Base-by-base conservation (phyloP, 2,329 filamentous ascomycete species). In the Passalora sequoiae region DNA sequence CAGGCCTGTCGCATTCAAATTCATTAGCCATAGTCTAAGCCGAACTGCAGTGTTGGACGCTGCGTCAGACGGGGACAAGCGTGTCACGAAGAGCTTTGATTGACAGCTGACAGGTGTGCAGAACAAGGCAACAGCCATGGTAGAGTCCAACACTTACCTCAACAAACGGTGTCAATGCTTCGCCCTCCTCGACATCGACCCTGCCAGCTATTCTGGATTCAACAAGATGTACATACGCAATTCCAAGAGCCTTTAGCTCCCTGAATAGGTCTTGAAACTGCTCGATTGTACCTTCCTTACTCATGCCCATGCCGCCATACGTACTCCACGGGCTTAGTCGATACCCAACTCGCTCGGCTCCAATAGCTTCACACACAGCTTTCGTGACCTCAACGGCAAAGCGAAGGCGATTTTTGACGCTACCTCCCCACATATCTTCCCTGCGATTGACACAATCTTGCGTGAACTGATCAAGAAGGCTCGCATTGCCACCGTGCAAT, bases 401-500 rank as follows among this genome's bases (percentile, higher is more conserved):
- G 13, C 74, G 60, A 39, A 69, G 54, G 46, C 78, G 66, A 50
- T 75, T 73, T 64, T 70, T 69, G 6, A 74, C 57, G 31, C 64
- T 69, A 6, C 73, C 73, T 4, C 63, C 73, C 65, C 64, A 75
- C 39, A 37, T 54, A 47, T 76, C 73, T 2, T 64, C 75, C 1
- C 79, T 70, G 37, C 68, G 67, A 63, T 83, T 83, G 54, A 67
- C 65, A 4, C 63, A 70, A 45, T 75, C 72, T 50, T 78, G 81
- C 10, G 84, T 66, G 61, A 87, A 88, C 53, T 83, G 74, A 44
- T 75, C 74, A 6, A 84, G 61, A 1, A 88, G 69, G 56, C 86
- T 87, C 10, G 60, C 60, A 40, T 62, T 64, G 4, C 58, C 65
- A 24, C 61, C 70, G 49, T 72, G 69, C 9, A 73, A 62, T 47